Evolutionary conservation across 768 basidiomycete genomes (phyloP).

Genomic region (Tulasnella sp.): DNA sequence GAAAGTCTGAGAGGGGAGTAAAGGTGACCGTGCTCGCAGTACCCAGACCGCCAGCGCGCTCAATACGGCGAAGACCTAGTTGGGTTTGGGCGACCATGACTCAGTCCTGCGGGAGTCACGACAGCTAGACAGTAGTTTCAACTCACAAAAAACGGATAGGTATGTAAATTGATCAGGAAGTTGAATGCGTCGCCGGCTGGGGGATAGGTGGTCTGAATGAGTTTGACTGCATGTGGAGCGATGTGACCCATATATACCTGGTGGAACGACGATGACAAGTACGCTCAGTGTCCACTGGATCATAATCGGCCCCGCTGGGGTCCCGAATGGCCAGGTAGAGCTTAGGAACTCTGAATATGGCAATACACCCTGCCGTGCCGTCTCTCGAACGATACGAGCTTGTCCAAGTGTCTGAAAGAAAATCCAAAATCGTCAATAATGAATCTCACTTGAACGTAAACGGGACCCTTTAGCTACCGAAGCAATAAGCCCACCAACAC

Average conservation of each 20-base stretch:
- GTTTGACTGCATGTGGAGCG: background rate
- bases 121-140: background rate
- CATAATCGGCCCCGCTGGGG: constrained; percentile 36
- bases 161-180: constrained; percentile 34
- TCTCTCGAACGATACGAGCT: constrained; percentile 40
- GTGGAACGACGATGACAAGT: constrained; percentile 34
- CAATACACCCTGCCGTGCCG: constrained; percentile 43
- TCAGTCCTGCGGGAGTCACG: no score
- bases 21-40: constrained; percentile 15
- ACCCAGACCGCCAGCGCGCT: constrained; percentile 23
- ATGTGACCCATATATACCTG: constrained; percentile 12
- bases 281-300: constrained; percentile 34
- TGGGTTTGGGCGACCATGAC: no score
- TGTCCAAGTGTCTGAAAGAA: constrained; percentile 30
- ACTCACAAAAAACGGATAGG: constrained; percentile 31
- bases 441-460: no score
- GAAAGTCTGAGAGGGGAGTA: constrained; percentile 18
- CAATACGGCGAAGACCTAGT: constrained; percentile 21
- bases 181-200: constrained; percentile 29
- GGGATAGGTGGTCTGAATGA: background rate
- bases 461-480: background rate
- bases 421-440: background rate
- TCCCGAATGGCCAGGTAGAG: constrained; percentile 40
- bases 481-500: constrained; percentile 7
- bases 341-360: constrained; percentile 41